Evolutionary conservation across 2,329 filamentous ascomycete species (phyloP), one percentile per base, ranked within the genome.

Genomic region (Penicillium paneum): DNA sequence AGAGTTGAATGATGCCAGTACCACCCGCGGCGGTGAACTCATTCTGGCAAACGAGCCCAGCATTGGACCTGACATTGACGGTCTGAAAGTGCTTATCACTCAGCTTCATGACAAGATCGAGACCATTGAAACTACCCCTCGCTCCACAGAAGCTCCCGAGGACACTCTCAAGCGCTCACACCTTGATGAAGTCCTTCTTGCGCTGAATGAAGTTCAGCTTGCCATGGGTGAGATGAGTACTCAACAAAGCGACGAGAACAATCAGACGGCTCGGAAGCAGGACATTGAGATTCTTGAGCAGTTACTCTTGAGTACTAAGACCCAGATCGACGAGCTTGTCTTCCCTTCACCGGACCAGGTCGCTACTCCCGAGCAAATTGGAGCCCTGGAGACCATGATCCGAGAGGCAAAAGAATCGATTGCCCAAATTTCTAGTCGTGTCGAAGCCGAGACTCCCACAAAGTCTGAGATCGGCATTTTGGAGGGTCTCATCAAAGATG

Each of bases 211-310:
- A 46, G 70, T 92, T 15, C 83, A 88, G 56, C 80, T 80, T 11
- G 79, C 81, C 8, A 77, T 89, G n/a, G 75, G 80, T 53, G 76
- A 76, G 26, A 68, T 83, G 55, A 66, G 79, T 63, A 64, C 79
- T 62, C 69, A 76, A n/a, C 75, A 74, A 11, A 60, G 54, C n/a
- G 58, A 63, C 11, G 78, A 81, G 44, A 84, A 85, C 35, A 71
- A 40, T 8, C n/a, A 39, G 1, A n/a, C 79, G 2, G 86, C 88
- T 6, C 85, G 81, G 31, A 90, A 90, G 68, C 91, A 96, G 61
- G 92, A 97, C 64, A 90, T 92, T 0, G 85, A 93, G 57, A 91
- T 91, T 11, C 92, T 97, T 55, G 93, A 97, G 72, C 95, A 89
- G 0, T 85, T 97, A 45, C 80, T 97, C 12, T 85, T 88, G 39